Evolutionary conservation across 352 stramenopile species (phyloP), one percentile per base, ranked within the genome.

Genomic region (Saprolegnia parasitica): DNA sequence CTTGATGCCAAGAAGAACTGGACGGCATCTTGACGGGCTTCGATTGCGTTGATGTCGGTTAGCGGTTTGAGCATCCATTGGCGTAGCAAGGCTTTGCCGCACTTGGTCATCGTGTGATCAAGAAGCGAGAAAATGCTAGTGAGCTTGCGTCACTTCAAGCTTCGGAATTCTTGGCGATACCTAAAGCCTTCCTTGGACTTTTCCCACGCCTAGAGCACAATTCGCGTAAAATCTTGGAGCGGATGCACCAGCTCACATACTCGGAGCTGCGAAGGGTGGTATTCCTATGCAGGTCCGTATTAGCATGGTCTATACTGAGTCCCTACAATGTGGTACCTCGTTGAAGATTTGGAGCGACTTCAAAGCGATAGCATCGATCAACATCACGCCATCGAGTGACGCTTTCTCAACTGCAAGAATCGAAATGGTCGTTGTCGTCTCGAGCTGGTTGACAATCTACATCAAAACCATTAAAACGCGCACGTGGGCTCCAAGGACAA

Each of bases 151-250:
- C 46, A 47, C 15, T 4, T 52, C 60, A 42, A 45, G 15, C 26
- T 60, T 2, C 9, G 21, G 20, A 21, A 4, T 32, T 1, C 23
- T 13, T 49, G n/a, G 54, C 49, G 26, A 52, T 52, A 92, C 86
- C 86, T 95, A 58, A 93, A 92, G 5, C 86, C 86, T 82, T 95
- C 86, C 73, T 93, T 95, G 5, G 84, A 78, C 72, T 80, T 77
- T n/a, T 85, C 86, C 65, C 72, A 77, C 8, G 21, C 29, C 57
- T 68, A 61, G 20, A 29, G 64, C 15, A 11, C 35, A 18, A 11
- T 40, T 5, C 6, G 1, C 13, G 23, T 62, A 18, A 21, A 39
- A 20, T 10, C 9, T 39, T 40, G 8, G 13, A 56, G n/a, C 6
- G 24, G 9, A 8, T 56, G 29, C 61, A 57, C 37, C 20, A 71